Evolutionary conservation across 306 rosid species (phyloP).

Genomic region (Corylus avellana): DNA sequence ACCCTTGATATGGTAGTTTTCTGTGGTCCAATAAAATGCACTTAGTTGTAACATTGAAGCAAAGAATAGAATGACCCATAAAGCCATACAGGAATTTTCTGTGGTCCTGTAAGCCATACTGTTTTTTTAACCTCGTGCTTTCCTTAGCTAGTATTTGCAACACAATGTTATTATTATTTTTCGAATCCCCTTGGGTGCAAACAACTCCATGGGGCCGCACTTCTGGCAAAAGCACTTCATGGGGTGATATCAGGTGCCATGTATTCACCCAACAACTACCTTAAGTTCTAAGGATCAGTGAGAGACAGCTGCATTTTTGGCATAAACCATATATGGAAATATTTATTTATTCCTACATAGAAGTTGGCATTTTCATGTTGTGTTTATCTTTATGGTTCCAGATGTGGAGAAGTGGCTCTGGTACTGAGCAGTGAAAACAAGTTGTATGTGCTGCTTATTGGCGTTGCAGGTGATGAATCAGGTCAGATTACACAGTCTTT

Average conservation of each 20-base stretch:
- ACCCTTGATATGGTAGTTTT: neutral
- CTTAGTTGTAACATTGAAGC: neutral
- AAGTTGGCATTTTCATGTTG: slow-evolving; percentile 9
- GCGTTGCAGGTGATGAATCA: slow-evolving; percentile 56
- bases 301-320: neutral
- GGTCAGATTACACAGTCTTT: slow-evolving; percentile 49
- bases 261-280: neutral
- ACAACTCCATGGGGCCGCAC: no score
- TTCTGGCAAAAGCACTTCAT: neutral
- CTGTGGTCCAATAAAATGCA: neutral
- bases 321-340: neutral
- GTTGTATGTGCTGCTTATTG: slow-evolving; percentile 67
- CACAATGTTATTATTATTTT: neutral
- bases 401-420: slow-evolving; percentile 74
- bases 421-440: slow-evolving; percentile 75
- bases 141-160: no score
- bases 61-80: neutral
- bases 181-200: no score
- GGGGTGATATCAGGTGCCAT: neutral
- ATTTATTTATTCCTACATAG: neutral
- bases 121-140: no score
- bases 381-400: slow-evolving; percentile 17
- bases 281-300: neutral
- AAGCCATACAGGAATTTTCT: neutral
- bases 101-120: neutral